Evolutionary conservation across 495 filamentous ascomycete genomes (phyloP), one percentile per base, ranked within the genome.

Genomic region (Tuber calosporum): DNA sequence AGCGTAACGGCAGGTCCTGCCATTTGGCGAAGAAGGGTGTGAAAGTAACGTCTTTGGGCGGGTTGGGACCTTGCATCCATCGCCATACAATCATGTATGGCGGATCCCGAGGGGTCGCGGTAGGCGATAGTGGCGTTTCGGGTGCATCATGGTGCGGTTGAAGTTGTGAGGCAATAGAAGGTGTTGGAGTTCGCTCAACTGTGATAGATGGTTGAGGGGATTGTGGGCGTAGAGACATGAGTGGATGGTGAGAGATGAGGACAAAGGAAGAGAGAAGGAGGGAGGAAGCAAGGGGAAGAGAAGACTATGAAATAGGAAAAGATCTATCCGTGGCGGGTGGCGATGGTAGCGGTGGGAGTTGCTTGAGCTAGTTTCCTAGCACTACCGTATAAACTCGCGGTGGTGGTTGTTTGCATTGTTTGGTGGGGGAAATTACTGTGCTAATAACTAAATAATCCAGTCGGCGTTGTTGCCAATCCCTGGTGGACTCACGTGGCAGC

Each of bases 61-160:
- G 87, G 73, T 88, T 81, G 0, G 93, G 93, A 0, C 93, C 93
- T 75, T 86, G 86, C n/a, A 89, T 83, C 92, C 92, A 96, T 66
- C 74, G 66, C 45, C 75, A 73, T 68, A 73, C 38, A 34, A 53
- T 69, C 22, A 39, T 41, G 19, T 22, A 41, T 15, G 38, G 2
- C 8, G 13, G 4, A 41, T 1, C 39, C 15, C 4, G 53, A 4
- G 43, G 37, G 17, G 39, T 4, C 43, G 39, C 19, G 13, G 69
- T 38, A 4, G 76, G 76, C 4, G 76, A 73, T 20, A 77, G 42
- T 2, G 76, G 74, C n/a, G 74, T 77, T 37, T 58, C 40, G 3
- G 73, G 42, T 22, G 67, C 70, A 39, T 77, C 76, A 22, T 73
- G 37, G 3, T 67, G 53, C 17, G 69, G 70, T 34, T 19, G 26